phyloP scores from a whole-genome alignment of 1,139 yeast species.

The Suhomyces ambrosiae region DNA sequence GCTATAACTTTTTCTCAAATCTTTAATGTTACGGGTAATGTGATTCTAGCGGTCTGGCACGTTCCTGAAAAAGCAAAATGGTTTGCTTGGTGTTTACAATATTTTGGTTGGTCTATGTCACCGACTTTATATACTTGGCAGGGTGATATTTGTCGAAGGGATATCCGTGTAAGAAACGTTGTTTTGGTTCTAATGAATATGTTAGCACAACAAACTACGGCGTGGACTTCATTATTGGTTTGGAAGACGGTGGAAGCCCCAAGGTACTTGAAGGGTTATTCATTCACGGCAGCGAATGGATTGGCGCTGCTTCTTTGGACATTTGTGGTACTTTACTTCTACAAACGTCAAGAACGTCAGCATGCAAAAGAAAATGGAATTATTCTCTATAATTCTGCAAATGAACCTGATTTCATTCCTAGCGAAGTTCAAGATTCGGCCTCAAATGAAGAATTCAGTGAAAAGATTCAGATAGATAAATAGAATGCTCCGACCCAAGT shows the following conservation, averaged over 20 bases:
- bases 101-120: constrained; percentile 51
- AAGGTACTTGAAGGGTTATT: constrained; percentile 47
- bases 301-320: constrained; percentile 54
- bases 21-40: constrained; percentile 40
- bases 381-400: constrained; percentile 12
- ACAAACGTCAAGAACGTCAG: constrained; percentile 57
- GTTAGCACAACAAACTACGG: constrained; percentile 42
- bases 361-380: constrained; percentile 50
- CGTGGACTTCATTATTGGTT: constrained; percentile 40
- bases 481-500: too few relatives aligned
- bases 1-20: constrained; percentile 57
- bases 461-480: too few relatives aligned
- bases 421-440: constrained; percentile 1
- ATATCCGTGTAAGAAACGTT: constrained; percentile 43
- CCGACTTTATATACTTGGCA: constrained; percentile 50
- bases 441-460: neutral
- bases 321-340: constrained; percentile 52
- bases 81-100: constrained; percentile 49
- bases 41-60: constrained; percentile 49
- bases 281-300: constrained; percentile 55
- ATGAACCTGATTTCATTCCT: constrained; percentile 10
- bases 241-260: constrained; percentile 53
- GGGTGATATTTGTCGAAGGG: constrained; percentile 43
- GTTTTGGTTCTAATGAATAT: constrained; percentile 44
- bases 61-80: constrained; percentile 47